A percentile compares a stretch with the other conserved stretches of the same genome.
Evolutionary conservation across 2,329 filamentous ascomycete species (phyloP).

Genomic region (Coniella vitis): DNA sequence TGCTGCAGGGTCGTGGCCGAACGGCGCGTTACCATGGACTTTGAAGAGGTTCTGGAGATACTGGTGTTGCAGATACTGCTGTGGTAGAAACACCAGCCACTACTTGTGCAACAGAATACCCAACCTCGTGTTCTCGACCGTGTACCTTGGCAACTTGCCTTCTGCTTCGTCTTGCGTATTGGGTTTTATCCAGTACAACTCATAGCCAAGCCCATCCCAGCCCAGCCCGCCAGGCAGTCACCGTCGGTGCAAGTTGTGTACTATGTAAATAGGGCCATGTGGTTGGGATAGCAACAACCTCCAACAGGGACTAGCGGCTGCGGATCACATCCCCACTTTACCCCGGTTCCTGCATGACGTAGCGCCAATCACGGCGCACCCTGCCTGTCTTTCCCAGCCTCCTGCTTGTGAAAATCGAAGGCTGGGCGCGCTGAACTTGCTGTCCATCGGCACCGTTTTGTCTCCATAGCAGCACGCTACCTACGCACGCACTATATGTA

Average conservation of each 20-base stretch:
- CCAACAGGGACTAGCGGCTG: slow-evolving; percentile 1
- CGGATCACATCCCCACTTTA: background rate
- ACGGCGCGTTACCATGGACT: background rate
- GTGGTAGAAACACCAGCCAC: too few relatives aligned
- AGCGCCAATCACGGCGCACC: slow-evolving; percentile 3
- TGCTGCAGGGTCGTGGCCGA: background rate
- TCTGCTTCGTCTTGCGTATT: too few relatives aligned
- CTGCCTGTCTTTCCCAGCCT: slow-evolving; percentile 2
- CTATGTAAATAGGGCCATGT: slow-evolving; percentile 11
- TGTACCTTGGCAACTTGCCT: too few relatives aligned
- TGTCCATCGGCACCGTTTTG: too few relatives aligned
- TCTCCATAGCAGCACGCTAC: too few relatives aligned
- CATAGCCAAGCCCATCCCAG: background rate
- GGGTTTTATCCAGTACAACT: background rate
- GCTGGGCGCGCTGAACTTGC: background rate
- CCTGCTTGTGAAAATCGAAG: slow-evolving; percentile 1
- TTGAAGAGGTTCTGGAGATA: background rate
- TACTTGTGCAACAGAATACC: too few relatives aligned
- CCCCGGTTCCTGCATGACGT: slow-evolving; percentile 17
- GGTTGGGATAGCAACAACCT: slow-evolving; percentile 13
- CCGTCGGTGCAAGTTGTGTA: background rate
- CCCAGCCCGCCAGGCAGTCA: background rate
- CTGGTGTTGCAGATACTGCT: too few relatives aligned
- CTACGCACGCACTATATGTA: too few relatives aligned
- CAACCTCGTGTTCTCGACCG: too few relatives aligned